Evolutionary conservation across 2,329 filamentous ascomycete species (phyloP).

Genomic region (Colletotrichum incanum): DNA sequence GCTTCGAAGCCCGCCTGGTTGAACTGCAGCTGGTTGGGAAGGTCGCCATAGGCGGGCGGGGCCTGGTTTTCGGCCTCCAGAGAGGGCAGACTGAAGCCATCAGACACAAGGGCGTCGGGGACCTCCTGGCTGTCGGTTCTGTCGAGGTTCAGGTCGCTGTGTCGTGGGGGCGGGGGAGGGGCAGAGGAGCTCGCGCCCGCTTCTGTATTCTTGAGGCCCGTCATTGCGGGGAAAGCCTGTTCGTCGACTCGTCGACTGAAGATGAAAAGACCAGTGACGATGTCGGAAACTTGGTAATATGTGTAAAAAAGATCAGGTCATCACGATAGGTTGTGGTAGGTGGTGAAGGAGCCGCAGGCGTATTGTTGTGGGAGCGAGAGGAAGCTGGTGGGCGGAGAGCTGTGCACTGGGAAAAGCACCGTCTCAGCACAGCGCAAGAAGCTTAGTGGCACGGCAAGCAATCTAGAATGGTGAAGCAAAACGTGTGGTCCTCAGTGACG

Average conservation of each 20-base stretch:
- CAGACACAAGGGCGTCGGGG: slow-evolving; percentile 54
- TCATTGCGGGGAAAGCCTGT: slow-evolving; percentile 30
- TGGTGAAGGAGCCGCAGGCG: not conserved
- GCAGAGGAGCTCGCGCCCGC: slow-evolving; percentile 34
- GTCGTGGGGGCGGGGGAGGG: slow-evolving; percentile 30
- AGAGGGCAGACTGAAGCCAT: slow-evolving; percentile 59
- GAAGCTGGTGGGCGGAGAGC: not conserved
- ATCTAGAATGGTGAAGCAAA: not conserved
- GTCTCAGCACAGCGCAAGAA: slow-evolving; percentile 21
- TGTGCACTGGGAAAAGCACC: not conserved
- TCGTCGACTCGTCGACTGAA: not conserved
- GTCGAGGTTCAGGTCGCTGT: slow-evolving; percentile 31
- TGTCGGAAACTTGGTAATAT: not conserved
- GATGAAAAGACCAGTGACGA: slow-evolving; percentile 7
- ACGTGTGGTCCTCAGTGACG: not conserved
- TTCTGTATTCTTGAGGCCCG: slow-evolving; percentile 32
- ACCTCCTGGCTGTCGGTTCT: slow-evolving; percentile 45
- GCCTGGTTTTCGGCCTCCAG: slow-evolving; percentile 59
- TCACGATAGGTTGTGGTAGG: slow-evolving; percentile 3
- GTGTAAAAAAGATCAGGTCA: slow-evolving; percentile 8
- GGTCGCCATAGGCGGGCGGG: slow-evolving; percentile 73
- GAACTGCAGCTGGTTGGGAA: slow-evolving; percentile 70
- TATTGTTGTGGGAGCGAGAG: not conserved
- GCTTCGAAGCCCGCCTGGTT: slow-evolving; percentile 76
- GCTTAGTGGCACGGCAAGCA: slow-evolving; percentile 17